Evolutionary conservation across 305 asterid genomes (phyloP).

Genomic region (Lippia alba): DNA sequence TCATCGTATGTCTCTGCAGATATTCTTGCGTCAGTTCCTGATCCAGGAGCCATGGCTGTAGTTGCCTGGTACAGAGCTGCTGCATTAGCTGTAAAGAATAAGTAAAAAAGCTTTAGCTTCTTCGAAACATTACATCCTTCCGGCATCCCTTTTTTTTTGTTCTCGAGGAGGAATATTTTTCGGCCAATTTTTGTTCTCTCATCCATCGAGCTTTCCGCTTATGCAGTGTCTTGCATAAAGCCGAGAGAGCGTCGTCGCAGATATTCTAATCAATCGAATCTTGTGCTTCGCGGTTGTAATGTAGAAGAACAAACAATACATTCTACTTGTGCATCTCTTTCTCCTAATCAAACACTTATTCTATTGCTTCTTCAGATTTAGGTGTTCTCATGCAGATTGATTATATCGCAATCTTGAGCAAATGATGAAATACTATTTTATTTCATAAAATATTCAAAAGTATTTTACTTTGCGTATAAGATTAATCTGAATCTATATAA

Average conservation of each 20-base stretch:
- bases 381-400: too few species aligned
- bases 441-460: too few species aligned
- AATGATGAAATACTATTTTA: too few species aligned
- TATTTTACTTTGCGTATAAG: too few species aligned
- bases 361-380: not conserved
- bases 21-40: constrained; percentile 80
- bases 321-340: not conserved
- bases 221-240: constrained; percentile 61
- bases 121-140: constrained; percentile 31
- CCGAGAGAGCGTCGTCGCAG: constrained; percentile 51
- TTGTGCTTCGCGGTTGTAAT: constrained; percentile 6
- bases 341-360: not conserved
- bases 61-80: constrained; percentile 92
- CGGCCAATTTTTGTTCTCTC: constrained; percentile 45
- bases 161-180: constrained; percentile 48
- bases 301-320: too few species aligned
- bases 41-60: constrained; percentile 99
- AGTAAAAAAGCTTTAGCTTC: constrained; percentile 32
- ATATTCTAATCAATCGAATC: constrained; percentile 24
- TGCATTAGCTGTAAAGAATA: constrained; percentile 69
- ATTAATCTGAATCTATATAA: too few species aligned
- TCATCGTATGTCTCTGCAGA: constrained; percentile 80
- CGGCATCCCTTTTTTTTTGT: constrained; percentile 41
- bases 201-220: constrained; percentile 65
- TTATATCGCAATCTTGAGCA: too few species aligned